Conservation (phyloP, 352 stramenopile genomes). For the Phytophthora syringae region DNA sequence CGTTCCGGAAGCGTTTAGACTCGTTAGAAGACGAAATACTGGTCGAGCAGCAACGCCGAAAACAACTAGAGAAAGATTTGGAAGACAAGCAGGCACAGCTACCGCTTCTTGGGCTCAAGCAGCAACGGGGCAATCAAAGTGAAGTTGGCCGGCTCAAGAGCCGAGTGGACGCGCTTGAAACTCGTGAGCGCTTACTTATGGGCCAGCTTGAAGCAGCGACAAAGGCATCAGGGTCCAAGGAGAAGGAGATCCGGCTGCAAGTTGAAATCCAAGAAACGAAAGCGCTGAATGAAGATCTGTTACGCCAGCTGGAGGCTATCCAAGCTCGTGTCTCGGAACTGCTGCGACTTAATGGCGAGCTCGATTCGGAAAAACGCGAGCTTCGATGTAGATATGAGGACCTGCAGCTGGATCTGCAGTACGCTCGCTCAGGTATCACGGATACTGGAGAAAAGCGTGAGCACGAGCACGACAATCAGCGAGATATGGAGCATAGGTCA, state of each 20-base stretch:
- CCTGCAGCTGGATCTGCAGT: slow-evolving; percentile 66
- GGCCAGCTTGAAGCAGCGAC: slow-evolving; percentile 52
- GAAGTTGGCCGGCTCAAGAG: slow-evolving; percentile 56
- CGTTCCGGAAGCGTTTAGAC: slow-evolving; percentile 76
- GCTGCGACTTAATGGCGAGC: slow-evolving; percentile 44
- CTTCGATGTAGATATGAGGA: slow-evolving; percentile 57
- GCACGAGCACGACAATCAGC: slow-evolving; percentile 35
- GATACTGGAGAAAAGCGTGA: slow-evolving; percentile 15
- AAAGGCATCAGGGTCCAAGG: slow-evolving; percentile 30
- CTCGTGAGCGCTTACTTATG: slow-evolving; percentile 68
- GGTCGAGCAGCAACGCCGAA: slow-evolving; percentile 57
- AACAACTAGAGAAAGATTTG: slow-evolving; percentile 69
- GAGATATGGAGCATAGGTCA: slow-evolving; percentile 19
- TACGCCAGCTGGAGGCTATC: slow-evolving; percentile 51
- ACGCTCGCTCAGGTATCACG: slow-evolving; percentile 44
- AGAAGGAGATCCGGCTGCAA: slow-evolving; percentile 35
- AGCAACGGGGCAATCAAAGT: slow-evolving; percentile 30
- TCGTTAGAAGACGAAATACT: slow-evolving; percentile 67
- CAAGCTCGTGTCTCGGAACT: slow-evolving; percentile 55
- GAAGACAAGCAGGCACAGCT: slow-evolving; percentile 51
- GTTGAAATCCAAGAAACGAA: slow-evolving; percentile 43
- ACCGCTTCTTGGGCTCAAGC: slow-evolving; percentile 30
- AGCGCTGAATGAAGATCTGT: slow-evolving; percentile 52
- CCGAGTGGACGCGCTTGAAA: slow-evolving; percentile 72
- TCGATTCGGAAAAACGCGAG: slow-evolving; percentile 56